Conservation (phyloP, 2,329 filamentous ascomycete species). For the Penicillium verrucosum region DNA sequence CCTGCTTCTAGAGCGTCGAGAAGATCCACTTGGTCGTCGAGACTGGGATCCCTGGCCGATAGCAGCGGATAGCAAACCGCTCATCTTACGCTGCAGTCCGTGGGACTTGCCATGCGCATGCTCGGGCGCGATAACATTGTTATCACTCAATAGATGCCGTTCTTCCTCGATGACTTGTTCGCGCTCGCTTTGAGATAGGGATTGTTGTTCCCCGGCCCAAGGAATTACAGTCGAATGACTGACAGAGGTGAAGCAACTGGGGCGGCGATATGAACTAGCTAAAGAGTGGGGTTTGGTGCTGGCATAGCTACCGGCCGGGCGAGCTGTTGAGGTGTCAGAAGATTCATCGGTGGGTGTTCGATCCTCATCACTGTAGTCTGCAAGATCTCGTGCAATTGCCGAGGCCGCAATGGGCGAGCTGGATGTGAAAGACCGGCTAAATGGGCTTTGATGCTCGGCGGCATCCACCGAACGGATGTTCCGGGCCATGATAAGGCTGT, state of each 20-base stretch:
- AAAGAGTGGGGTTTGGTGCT: constrained; percentile 48
- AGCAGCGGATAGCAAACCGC: constrained; percentile 22
- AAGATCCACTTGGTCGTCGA: constrained; percentile 11
- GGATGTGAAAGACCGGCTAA: constrained; percentile 51
- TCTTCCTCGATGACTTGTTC: constrained; percentile 56
- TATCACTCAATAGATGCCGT: constrained; percentile 57
- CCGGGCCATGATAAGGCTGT: constrained; percentile 26
- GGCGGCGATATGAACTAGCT: constrained; percentile 68
- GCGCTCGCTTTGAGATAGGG: constrained; percentile 52
- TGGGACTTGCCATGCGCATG: constrained; percentile 29
- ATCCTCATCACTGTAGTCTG: constrained; percentile 60
- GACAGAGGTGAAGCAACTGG: constrained; percentile 71
- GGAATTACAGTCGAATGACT: constrained; percentile 67
- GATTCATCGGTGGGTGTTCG: constrained; percentile 40
- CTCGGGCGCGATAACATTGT: constrained; percentile 56
- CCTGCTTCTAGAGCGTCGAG: constrained; percentile 6
- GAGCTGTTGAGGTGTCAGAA: constrained; percentile 41
- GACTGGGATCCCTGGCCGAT: constrained; percentile 10
- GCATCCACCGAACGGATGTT: constrained; percentile 28
- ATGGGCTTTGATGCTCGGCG: constrained; percentile 27
- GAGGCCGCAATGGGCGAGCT: constrained; percentile 65
- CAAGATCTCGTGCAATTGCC: constrained; percentile 64
- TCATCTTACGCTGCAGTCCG: constrained; percentile 27
- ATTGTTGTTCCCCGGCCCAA: constrained; percentile 40
- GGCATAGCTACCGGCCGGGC: constrained; percentile 39